Evolutionary conservation across 1,139 yeast genomes (phyloP).

Genomic region (Torulaspora globosa): DNA sequence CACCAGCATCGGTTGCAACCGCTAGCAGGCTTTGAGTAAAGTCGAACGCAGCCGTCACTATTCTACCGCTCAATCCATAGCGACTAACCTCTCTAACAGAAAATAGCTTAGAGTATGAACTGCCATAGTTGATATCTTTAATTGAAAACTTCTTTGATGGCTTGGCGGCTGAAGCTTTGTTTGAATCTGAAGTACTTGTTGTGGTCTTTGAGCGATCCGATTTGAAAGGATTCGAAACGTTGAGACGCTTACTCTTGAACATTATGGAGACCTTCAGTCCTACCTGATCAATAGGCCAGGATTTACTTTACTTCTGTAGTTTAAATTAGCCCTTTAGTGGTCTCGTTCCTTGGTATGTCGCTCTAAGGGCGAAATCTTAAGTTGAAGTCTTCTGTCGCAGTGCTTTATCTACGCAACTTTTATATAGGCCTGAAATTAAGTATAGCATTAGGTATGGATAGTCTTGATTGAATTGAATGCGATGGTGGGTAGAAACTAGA

Average conservation of each 20-base stretch:
- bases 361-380: not conserved
- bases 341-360: not conserved
- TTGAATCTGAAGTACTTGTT: conserved; percentile 13
- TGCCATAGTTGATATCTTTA: conserved; percentile 39
- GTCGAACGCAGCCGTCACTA: conserved; percentile 70
- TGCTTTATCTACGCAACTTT: not conserved
- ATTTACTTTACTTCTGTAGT: not conserved
- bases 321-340: not conserved
- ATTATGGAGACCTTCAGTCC: conserved; percentile 27
- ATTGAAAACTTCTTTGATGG: conserved; percentile 10
- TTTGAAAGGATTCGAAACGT: conserved; percentile 53
- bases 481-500: not conserved
- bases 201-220: conserved; percentile 28
- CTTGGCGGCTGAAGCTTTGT: conserved; percentile 13
- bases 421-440: not conserved
- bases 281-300: not conserved
- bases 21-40: conserved; percentile 87
- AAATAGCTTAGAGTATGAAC: conserved; percentile 41
- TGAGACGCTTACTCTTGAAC: conserved; percentile 50
- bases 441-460: not conserved
- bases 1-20: conserved; percentile 65
- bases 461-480: not conserved
- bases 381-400: no score
- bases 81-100: conserved; percentile 40
- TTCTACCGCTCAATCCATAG: conserved; percentile 56